These are phyloP conservation scores for Strigomonas culicis DNA, from an alignment of 208 protist species.

Conservation along the genomic window DNA sequence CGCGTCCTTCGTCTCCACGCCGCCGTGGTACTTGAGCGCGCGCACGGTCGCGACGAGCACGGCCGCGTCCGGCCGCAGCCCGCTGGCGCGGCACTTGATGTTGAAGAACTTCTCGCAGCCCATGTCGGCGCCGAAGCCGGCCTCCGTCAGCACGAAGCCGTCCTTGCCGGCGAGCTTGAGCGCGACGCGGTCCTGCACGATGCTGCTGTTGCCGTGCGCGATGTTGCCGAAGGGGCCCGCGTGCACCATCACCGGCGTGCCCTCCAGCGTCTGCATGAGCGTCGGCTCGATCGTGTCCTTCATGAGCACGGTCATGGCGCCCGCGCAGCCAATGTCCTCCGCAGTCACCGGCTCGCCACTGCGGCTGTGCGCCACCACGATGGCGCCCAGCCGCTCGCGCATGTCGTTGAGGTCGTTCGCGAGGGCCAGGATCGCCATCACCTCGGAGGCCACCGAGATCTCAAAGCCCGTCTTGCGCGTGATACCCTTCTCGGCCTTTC, in stretches of 20 bases:
- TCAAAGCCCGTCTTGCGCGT: constrained; percentile 93
- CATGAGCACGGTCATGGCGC: constrained; percentile 96
- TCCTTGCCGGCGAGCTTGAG: constrained; percentile 94
- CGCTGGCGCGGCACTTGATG: constrained; percentile 97
- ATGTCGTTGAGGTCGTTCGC: constrained; percentile 92
- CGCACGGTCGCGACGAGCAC: constrained; percentile 96
- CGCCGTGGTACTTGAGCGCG: constrained; percentile 97
- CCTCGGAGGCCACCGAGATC: constrained; percentile 96
- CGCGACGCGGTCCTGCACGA: constrained; percentile 95
- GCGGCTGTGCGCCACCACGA: constrained; percentile 80
- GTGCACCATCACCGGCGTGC: constrained; percentile 95
- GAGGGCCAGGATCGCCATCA: constrained; percentile 98
- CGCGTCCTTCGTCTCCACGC: constrained; percentile 71
- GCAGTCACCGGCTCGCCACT: constrained; percentile 83
- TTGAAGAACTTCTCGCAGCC: constrained; percentile 98
- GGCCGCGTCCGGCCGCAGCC: constrained; percentile 91
- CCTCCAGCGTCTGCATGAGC: constrained; percentile 98
- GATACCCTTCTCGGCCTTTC: constrained; percentile 86
- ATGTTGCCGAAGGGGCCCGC: constrained; percentile 99
- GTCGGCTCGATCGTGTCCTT: constrained; percentile 95
- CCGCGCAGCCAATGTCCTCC: constrained; percentile 89
- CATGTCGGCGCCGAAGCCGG: constrained; percentile 95
- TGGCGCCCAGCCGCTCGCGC: constrained; percentile 83
- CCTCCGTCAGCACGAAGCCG: constrained; percentile 97
- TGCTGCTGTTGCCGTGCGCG: constrained; percentile 97